These are phyloP conservation scores for Alisma plantagoaquatica DNA, from an alignment of 106 monocot genomes.

Conservation along the genomic window DNA sequence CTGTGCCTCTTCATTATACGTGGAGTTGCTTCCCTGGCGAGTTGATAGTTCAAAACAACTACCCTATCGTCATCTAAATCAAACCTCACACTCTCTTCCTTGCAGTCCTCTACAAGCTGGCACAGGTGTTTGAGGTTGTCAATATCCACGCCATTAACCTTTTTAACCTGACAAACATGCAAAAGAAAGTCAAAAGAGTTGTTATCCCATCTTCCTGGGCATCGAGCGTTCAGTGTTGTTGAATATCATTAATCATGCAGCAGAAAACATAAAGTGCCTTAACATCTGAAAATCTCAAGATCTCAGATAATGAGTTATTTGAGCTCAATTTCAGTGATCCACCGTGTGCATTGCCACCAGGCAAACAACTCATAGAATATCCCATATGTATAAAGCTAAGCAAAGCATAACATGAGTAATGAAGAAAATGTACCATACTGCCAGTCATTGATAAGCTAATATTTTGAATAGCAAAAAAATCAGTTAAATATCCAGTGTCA, in stretches of 20 bases:
- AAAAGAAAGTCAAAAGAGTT: too few relatives aligned
- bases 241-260: not conserved
- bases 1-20: slow-evolving; percentile 71
- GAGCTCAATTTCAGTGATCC: too few relatives aligned
- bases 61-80: slow-evolving; percentile 97
- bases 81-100: slow-evolving; percentile 61
- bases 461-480: too few relatives aligned
- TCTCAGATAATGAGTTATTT: not conserved
- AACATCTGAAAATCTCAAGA: slow-evolving; percentile 1
- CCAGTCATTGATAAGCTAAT: too few relatives aligned
- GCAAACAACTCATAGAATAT: too few relatives aligned
- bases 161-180: slow-evolving; percentile 58
- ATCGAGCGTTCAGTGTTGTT: too few relatives aligned
- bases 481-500: too few relatives aligned
- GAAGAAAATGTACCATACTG: not conserved
- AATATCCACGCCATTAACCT: slow-evolving; percentile 74
- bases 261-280: not conserved
- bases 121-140: slow-evolving; percentile 88
- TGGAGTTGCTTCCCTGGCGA: slow-evolving; percentile 62
- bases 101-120: slow-evolving; percentile 57
- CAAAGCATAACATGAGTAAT: not conserved
- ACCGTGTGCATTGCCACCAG: too few relatives aligned
- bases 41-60: slow-evolving; percentile 60
- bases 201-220: too few relatives aligned
- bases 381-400: not conserved